Conservation (phyloP, 192 early-diverging fungal genomes). For the Umbelopsis ramanniana region DNA sequence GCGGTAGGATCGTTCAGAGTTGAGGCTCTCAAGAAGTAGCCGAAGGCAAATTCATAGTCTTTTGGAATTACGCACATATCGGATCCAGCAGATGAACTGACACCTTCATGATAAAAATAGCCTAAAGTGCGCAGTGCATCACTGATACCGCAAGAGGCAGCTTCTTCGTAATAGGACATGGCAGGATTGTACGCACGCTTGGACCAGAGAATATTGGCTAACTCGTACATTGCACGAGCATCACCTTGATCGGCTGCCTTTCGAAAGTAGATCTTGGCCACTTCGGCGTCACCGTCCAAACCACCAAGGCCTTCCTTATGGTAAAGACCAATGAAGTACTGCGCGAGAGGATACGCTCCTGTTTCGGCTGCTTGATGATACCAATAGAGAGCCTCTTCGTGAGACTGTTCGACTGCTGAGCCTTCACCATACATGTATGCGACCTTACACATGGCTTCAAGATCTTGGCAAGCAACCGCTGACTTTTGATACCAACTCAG, state of each 20-base stretch:
- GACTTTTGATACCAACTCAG: conserved; percentile 36
- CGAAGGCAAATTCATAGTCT: conserved; percentile 33
- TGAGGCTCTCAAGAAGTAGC: conserved; percentile 32
- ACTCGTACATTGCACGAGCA: conserved; percentile 26
- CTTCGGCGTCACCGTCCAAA: conserved; percentile 22
- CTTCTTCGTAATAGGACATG: conserved; percentile 18
- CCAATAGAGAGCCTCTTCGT: conserved; percentile 29
- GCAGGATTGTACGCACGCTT: conserved; percentile 4
- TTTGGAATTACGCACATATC: conserved; percentile 24
- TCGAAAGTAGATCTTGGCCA: conserved; percentile 26
- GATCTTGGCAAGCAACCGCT: conserved; percentile 27
- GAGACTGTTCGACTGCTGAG: conserved; percentile 2
- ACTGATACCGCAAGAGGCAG: conserved; percentile 24
- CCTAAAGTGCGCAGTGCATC: conserved; percentile 30
- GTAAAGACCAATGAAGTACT: conserved; percentile 31
- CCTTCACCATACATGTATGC: conserved; percentile 23
- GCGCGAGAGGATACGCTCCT: conserved; percentile 25
- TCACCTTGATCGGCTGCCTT: conserved; percentile 28
- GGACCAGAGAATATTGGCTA: conserved; percentile 29
- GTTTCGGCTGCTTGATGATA: conserved; percentile 32
- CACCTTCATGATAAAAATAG: conserved; percentile 34
- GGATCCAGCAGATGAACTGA: background rate
- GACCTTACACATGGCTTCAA: conserved; percentile 40
- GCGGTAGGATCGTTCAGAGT: conserved; percentile 24
- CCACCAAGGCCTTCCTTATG: conserved; percentile 29